These are phyloP conservation scores for Ceratobasidium sp. DNA, from an alignment of 1,284 basidiomycete species.

Conservation along the genomic window DNA sequence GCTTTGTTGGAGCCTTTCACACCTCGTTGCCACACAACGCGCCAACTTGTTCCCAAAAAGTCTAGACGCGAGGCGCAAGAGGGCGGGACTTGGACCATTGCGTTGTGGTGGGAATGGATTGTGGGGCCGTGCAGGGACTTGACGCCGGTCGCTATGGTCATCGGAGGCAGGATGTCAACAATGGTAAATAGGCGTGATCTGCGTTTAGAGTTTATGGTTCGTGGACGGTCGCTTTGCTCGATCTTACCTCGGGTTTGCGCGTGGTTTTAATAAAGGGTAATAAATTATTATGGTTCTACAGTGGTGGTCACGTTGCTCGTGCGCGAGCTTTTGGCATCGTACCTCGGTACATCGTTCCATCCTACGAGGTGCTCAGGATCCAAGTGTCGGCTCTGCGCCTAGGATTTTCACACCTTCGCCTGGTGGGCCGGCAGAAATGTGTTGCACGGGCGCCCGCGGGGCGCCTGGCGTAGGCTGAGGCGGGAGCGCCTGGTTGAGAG, in stretches of 20 bases:
- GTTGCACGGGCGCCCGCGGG: conserved; percentile 14
- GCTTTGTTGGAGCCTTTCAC: not conserved
- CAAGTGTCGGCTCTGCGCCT: not conserved
- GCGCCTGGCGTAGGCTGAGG: not conserved
- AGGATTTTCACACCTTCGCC: conserved; percentile 23
- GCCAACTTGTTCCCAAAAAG: not conserved
- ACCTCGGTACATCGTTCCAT: not conserved
- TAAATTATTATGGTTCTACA: conserved; percentile 3
- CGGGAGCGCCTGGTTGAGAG: conserved; percentile 17
- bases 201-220: conserved; percentile 8
- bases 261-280: not conserved
- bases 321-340: not conserved
- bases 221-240: too few species aligned
- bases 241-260: not conserved
- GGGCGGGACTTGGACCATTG: conserved; percentile 10
- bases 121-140: not conserved
- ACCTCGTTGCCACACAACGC: not conserved
- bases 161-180: conserved; percentile 6
- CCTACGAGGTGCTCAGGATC: not conserved
- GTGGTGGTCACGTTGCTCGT: not conserved
- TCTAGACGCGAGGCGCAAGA: not conserved
- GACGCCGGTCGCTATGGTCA: conserved; percentile 20
- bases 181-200: not conserved
- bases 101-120: not conserved
- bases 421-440: conserved; percentile 15